A percentile compares a stretch with the other conserved stretches of the same genome.
These are phyloP conservation scores for Amborella trichopoda DNA, from an alignment of 164 flowering plant species.

Conservation along the genomic window DNA sequence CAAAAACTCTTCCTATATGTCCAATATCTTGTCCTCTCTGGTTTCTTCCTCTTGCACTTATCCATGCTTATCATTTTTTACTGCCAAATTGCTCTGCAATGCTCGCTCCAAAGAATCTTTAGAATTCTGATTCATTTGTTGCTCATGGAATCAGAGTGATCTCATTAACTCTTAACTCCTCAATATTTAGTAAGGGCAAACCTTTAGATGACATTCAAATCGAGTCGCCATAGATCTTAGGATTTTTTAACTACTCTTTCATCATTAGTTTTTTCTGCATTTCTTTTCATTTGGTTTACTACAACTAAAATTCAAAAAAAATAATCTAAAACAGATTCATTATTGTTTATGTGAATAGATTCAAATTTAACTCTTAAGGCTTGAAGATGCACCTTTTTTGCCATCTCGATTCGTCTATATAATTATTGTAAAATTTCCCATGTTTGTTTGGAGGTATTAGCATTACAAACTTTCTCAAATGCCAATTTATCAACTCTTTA, in stretches of 20 bases:
- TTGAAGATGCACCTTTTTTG: not conserved
- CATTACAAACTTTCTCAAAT: not conserved
- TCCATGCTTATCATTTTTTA: too few species aligned
- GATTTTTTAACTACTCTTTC: not conserved
- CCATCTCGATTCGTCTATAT: not conserved
- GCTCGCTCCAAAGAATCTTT: not conserved
- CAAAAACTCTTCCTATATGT: too few species aligned
- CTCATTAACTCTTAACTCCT: not conserved
- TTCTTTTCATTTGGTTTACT: conserved; percentile 1
- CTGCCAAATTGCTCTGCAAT: too few species aligned
- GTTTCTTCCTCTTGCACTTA: too few species aligned
- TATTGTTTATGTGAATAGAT: not conserved
- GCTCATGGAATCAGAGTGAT: not conserved
- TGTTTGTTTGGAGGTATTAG: not conserved
- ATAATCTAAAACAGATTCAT: not conserved
- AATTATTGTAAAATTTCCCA: not conserved
- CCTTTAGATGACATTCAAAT: not conserved
- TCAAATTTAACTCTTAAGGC: not conserved
- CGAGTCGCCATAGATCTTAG: not conserved
- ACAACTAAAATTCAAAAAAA: not conserved
- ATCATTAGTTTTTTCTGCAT: not conserved
- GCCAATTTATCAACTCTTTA: not conserved
- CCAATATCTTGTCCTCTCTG: too few species aligned
- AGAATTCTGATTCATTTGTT: not conserved
- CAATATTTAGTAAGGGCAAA: not conserved